phyloP scores from a whole-genome alignment of 176 grass and related monocot species.

The Eleusine indica region DNA sequence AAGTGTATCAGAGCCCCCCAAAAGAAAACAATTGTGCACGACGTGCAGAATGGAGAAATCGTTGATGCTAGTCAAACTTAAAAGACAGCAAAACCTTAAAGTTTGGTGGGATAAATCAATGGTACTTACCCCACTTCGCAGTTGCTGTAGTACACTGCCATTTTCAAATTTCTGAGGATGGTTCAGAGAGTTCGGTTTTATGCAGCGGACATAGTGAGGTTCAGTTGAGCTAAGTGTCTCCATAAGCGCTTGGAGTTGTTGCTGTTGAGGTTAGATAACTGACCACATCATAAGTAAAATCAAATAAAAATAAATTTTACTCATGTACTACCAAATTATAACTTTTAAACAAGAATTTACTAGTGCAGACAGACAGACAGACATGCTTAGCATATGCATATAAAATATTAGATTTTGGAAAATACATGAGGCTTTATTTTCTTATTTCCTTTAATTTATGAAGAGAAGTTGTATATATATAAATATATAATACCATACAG shows the following conservation, averaged over 20 bases:
- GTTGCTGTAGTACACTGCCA: slow-evolving; percentile 87
- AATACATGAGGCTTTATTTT: slow-evolving; percentile 5
- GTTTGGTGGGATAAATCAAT: slow-evolving; percentile 17
- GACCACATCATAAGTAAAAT: slow-evolving; percentile 55
- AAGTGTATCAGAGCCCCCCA: neutral
- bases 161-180: slow-evolving; percentile 86
- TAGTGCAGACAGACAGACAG: neutral
- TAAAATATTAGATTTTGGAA: neutral
- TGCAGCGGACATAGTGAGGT: slow-evolving; percentile 85
- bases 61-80: neutral
- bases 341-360: slow-evolving; percentile 2
- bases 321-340: slow-evolving; percentile 11
- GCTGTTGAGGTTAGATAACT: slow-evolving; percentile 64
- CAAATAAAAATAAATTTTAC: slow-evolving; percentile 40
- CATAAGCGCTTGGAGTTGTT: slow-evolving; percentile 97
- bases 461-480: slow-evolving; percentile 9
- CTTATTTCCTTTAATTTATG: neutral
- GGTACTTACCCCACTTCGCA: slow-evolving; percentile 78
- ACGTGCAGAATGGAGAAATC: slow-evolving; percentile 27
- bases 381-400: neutral
- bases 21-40: neutral
- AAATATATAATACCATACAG: neutral
- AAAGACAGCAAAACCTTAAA: neutral
- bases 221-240: slow-evolving; percentile 88
- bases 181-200: slow-evolving; percentile 89